Percentiles rank a stretch among this genome's conserved stretches.
These are phyloP conservation scores for Setaria viridis DNA, from an alignment of 202 grass and related monocot species.

Conservation along the genomic window DNA sequence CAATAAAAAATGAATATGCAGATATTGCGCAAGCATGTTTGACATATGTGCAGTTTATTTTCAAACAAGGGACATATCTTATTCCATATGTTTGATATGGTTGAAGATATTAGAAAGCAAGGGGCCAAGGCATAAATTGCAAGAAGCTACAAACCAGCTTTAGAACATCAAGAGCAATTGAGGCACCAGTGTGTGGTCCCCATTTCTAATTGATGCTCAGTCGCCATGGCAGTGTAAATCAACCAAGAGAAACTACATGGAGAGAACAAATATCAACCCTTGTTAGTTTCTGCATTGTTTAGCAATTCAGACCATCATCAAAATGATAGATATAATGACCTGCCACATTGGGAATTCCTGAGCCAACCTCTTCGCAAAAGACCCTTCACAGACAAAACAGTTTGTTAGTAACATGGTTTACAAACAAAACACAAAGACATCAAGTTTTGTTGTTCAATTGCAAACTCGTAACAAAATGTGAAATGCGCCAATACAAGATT, in stretches of 20 bases:
- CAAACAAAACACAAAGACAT: not conserved
- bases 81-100: not conserved
- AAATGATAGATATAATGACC: slow-evolving; percentile 50
- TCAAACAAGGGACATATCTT: not conserved
- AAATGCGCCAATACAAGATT: slow-evolving; percentile 10
- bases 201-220: slow-evolving; percentile 76
- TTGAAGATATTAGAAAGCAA: slow-evolving; percentile 20
- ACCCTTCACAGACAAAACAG: slow-evolving; percentile 48
- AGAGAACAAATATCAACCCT: slow-evolving; percentile 26
- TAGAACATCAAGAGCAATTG: slow-evolving; percentile 91
- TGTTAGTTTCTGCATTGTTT: slow-evolving; percentile 4
- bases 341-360: slow-evolving; percentile 99
- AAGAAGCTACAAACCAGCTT: slow-evolving; percentile 72
- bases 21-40: not conserved
- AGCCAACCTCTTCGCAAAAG: slow-evolving; percentile 90
- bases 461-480: not conserved
- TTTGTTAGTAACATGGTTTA: slow-evolving; percentile 16
- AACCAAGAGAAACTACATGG: slow-evolving; percentile 92
- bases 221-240: slow-evolving; percentile 95
- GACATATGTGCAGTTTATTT: not conserved
- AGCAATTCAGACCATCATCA: slow-evolving; percentile 27
- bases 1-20: not conserved
- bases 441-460: not conserved
- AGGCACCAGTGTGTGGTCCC: slow-evolving; percentile 81
- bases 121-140: slow-evolving; percentile 16